Evolutionary conservation across 768 basidiomycete genomes (phyloP), one percentile per base, ranked within the genome.

Genomic region (Lactarius quietus): DNA sequence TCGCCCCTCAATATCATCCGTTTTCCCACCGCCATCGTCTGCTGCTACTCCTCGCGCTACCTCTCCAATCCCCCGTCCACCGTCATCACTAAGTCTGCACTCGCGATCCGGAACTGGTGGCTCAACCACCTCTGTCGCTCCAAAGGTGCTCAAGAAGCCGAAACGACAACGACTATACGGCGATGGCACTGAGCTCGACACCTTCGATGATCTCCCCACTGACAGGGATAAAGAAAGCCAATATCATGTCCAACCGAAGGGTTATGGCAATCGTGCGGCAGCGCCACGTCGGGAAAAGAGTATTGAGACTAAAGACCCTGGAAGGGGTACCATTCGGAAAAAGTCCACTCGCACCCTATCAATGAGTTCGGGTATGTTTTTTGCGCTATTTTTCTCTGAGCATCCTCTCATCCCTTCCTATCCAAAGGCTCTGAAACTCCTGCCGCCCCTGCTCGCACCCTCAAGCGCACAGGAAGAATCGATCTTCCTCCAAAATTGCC

Each of bases 101-200:
- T 75, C 75, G 26, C 70, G 72, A 57, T 53, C 74, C 28, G 66
- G 55, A 36, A 61, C 57, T 26, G 68, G 78, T 72, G 68, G 78
- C 72, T 48, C 77, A 74, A 68, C 76, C 79, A 54, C 77, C 74
- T 41, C 79, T 3, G 80, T 78, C 38, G 79, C 79, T 28, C 84
- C 89, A 7, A 91, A 87, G 76, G 75, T 92, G 15, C 77, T 94
- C 29, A 84, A 87, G 60, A 81, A 86, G 69, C 92, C 92, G 15
- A 94, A 93, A 76, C 88, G 90, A 43, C 83, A 82, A 67, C 81
- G 85, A 59, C 84, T 84, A 17, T 94, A 88, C 71, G 92, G 92
- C 6, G 90, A 93, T 72, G 95, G 95, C 17, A 94, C 92, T 12
- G 95, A 96, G 74, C 78, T 97, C 59, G 95, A 97, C 71, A 86